Evolutionary conservation across 2,329 filamentous ascomycete genomes (phyloP), one percentile per base, ranked within the genome.

Genomic region (Cryoendolithus antarcticus): DNA sequence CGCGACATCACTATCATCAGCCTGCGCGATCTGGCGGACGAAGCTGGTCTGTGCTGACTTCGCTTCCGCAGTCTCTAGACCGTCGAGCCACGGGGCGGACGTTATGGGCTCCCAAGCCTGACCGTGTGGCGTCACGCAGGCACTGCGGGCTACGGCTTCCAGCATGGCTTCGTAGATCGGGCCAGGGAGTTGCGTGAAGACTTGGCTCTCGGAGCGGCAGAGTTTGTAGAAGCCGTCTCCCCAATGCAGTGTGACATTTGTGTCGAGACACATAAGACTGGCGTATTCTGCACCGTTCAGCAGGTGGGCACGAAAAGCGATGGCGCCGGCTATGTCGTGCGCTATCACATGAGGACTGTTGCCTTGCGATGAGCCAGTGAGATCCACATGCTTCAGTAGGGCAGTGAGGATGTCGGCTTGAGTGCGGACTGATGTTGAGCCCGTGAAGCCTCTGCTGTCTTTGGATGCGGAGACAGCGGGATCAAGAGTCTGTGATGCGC

Each of bases 301-400:
- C 0, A 69, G 45, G 36, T 62, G 52, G 0, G 58, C 58, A 2
- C 64, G 58, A 4, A 69, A 35, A 13, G 54, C 55, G 32, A 68
- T 58, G 8, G 66, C 41, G 0, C 66, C 65, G 1, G 56, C 66
- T 29, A 67, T 60, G 21, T 69, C 66, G 41, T 70, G 66, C 0
- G 65, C 65, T 1, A 69, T 44, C 0, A 70, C 51, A 38, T 65
- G 59, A 1, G 65, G 19, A 48, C 50, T 3, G 41, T 45, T 34
- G 33, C 9, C 19, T 5, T 34, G 12, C 7, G 33, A 34, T 13
- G 13, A 15, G 4, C 40, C 41, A 5, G 44, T 30, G 6, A 48
- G 21, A 4, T 51, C 35, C 56, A 64, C 63, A 12, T 53, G 49
- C 5, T 53, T 47, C 38, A 61, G 62, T 0, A 70, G 55, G 0